Conservation (phyloP, 2,329 filamentous ascomycete species). For the Calonectria pseudoturangicola region DNA sequence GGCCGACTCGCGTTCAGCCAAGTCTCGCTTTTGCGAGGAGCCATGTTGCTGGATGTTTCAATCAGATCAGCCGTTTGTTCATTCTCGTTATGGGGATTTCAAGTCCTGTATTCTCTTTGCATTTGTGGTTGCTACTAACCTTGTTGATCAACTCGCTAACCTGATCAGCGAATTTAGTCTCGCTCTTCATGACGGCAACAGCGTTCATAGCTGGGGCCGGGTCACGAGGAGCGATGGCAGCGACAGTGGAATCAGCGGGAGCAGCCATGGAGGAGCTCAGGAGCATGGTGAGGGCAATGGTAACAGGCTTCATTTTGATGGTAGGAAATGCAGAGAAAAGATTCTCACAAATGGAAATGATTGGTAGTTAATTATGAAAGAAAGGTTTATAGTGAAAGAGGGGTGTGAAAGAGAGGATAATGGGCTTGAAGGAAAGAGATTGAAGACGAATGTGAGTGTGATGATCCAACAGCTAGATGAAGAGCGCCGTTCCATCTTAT, state of each 20-base stretch:
- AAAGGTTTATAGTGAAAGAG: too few species aligned
- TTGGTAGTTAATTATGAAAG: conserved; percentile 4
- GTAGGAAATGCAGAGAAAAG: conserved; percentile 1
- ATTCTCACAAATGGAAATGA: conserved; percentile 7
- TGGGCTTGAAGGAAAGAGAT: conserved; percentile 10
- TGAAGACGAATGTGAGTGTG: conserved; percentile 5
- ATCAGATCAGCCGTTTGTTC: neutral
- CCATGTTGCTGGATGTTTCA: conserved; percentile 23
- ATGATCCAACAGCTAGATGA: neutral
- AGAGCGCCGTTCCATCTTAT: conserved; percentile 36
- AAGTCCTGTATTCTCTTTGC: neutral
- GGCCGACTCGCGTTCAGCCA: neutral
- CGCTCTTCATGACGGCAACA: conserved; percentile 19
- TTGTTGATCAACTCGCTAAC: conserved; percentile 11
- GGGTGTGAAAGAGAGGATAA: conserved; percentile 7
- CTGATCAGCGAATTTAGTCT: conserved; percentile 20
- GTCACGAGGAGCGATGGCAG: neutral
- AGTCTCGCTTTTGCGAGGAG: conserved; percentile 2
- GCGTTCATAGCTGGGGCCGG: conserved; percentile 1
- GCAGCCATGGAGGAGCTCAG: conserved; percentile 3
- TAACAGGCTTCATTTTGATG: conserved; percentile 45
- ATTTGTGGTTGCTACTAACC: neutral
- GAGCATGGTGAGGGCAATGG: conserved; percentile 34
- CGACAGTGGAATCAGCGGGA: neutral
- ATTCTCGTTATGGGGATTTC: neutral